Percentiles rank a stretch among this genome's conserved stretches.
Evolutionary conservation across 768 basidiomycete genomes (phyloP).

Genomic region (Suillus placidus): DNA sequence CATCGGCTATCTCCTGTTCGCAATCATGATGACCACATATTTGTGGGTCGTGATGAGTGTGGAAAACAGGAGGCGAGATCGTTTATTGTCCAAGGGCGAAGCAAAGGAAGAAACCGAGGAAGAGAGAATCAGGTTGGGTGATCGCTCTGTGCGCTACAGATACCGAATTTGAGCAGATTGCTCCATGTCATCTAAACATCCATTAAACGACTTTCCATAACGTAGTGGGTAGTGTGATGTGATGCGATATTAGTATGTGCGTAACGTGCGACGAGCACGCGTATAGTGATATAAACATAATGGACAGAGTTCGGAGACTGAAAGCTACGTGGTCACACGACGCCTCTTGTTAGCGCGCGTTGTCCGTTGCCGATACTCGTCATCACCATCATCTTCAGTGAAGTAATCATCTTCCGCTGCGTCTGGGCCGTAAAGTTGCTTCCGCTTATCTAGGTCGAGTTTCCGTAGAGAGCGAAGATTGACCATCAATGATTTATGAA

Average conservation of each 20-base stretch:
- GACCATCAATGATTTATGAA: conserved; percentile 61
- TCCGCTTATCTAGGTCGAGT: conserved; percentile 54
- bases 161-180: conserved; percentile 28
- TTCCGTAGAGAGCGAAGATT: conserved; percentile 65
- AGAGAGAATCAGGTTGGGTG: conserved; percentile 29
- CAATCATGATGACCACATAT: conserved; percentile 44
- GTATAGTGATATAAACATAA: conserved; percentile 11
- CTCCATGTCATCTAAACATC: conserved; percentile 3
- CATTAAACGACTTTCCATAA: conserved; percentile 21
- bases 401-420: conserved; percentile 38
- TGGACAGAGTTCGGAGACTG: neutral
- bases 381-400: conserved; percentile 39
- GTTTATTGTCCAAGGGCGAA: conserved; percentile 19
- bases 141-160: conserved; percentile 32
- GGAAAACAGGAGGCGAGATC: conserved; percentile 51
- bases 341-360: conserved; percentile 33
- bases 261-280: conserved; percentile 6
- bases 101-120: conserved; percentile 25
- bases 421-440: conserved; percentile 43
- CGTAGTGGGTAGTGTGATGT: conserved; percentile 17
- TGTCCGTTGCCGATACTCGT: conserved; percentile 34
- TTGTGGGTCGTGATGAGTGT: conserved; percentile 51
- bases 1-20: conserved; percentile 59
- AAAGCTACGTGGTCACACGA: conserved; percentile 25
- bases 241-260: conserved; percentile 12